Evolutionary conservation across 257 asterid genomes (phyloP).

Genomic region (Solanum sparsipilum): DNA sequence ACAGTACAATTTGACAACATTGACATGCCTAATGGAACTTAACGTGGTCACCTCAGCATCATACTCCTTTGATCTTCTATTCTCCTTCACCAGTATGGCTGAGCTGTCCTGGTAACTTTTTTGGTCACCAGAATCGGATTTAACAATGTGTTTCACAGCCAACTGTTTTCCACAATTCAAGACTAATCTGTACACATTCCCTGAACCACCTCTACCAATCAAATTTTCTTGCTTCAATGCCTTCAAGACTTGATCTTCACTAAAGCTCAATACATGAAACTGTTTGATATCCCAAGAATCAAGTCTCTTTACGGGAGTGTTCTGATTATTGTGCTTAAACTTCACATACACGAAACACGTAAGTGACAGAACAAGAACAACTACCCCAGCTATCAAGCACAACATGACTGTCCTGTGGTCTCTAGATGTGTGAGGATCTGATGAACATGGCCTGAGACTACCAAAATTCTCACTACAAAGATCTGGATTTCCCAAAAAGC

Average conservation of each 20-base stretch:
- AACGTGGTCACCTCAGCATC: conserved; percentile 35
- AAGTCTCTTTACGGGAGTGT: conserved; percentile 6
- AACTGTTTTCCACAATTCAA: conserved; percentile 21
- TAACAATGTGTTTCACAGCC: conserved; percentile 38
- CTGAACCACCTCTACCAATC: conserved; percentile 35
- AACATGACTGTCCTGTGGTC: conserved; percentile 1
- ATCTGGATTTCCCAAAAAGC: conserved; percentile 31
- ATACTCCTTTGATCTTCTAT: conserved; percentile 12
- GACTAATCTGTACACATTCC: conserved; percentile 27
- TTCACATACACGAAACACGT: conserved; percentile 12
- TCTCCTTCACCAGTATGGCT: conserved; percentile 13
- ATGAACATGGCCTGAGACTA: conserved; percentile 15
- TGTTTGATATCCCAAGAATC: conserved; percentile 33
- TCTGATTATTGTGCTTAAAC: neutral
- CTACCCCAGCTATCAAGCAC: conserved; percentile 18
- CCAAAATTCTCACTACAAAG: conserved; percentile 16
- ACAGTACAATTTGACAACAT: conserved; percentile 34
- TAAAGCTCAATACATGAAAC: conserved; percentile 24
- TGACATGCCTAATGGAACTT: conserved; percentile 35
- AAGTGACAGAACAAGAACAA: conserved; percentile 7
- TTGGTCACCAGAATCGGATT: conserved; percentile 2
- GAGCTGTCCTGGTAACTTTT: conserved; percentile 16
- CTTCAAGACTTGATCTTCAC: conserved; percentile 28
- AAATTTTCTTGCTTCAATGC: conserved; percentile 31
- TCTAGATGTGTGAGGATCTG: conserved; percentile 2